phyloP scores from a whole-genome alignment of 2,329 filamentous ascomycete genomes.

The Basipetospora chlamydospora region DNA sequence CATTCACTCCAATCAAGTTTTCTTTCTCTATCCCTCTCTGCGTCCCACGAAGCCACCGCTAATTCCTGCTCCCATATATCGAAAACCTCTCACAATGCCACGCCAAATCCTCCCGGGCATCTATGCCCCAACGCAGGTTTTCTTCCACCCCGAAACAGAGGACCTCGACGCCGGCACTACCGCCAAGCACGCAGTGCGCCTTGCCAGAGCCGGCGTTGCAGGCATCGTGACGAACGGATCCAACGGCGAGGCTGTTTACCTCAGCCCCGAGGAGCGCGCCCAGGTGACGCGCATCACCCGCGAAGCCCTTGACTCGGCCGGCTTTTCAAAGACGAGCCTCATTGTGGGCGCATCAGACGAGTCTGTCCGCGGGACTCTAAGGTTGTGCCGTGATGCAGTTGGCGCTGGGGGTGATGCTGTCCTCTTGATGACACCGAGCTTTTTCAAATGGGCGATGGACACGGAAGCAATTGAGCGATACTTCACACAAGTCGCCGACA shows the following conservation, averaged over 20 bases:
- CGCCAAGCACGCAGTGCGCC: constrained; percentile 41
- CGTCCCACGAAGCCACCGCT: no score
- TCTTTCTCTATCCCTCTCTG: no score
- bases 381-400: constrained; percentile 7
- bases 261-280: constrained; percentile 7
- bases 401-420: constrained; percentile 8
- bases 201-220: constrained; percentile 50
- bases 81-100: constrained; percentile 6
- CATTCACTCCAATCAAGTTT: no score
- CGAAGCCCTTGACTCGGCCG: constrained; percentile 39
- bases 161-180: constrained; percentile 47
- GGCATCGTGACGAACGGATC: constrained; percentile 57
- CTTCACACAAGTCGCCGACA: constrained; percentile 8
- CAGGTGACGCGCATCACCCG: constrained; percentile 8
- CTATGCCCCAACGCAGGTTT: constrained; percentile 55
- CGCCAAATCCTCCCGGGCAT: constrained; percentile 43
- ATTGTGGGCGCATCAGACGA: constrained; percentile 10
- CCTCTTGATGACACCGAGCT: constrained; percentile 10
- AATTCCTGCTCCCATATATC: no score
- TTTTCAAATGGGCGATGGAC: constrained; percentile 11
- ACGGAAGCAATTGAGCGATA: constrained; percentile 7
- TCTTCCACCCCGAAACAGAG: constrained; percentile 42
- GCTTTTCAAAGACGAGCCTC: constrained; percentile 30
- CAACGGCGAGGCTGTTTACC: constrained; percentile 53
- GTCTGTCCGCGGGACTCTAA: constrained; percentile 9